Evolutionary conservation across 495 filamentous ascomycete genomes (phyloP), one percentile per base, ranked within the genome.

Genomic region (Pseudotulostoma volvatum): DNA sequence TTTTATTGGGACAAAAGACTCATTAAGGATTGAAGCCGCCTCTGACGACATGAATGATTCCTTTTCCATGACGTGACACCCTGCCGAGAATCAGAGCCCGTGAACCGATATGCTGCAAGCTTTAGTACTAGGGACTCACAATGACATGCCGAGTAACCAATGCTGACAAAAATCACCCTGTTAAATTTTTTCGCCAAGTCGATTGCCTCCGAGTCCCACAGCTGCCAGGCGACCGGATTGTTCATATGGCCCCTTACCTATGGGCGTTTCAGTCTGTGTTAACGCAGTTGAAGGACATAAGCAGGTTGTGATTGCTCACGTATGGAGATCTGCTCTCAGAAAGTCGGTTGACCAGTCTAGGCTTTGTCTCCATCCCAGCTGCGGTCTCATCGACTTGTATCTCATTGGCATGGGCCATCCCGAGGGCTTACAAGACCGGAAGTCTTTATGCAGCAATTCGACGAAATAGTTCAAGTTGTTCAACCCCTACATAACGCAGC

Each of bases 111-210:
- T n/a, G n/a, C n/a, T n/a, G 13, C 7, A 9, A 16, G 5, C 3
- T 16, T 13, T 17, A 4, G 34, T 9, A 18, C 21, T n/a, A 40
- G 38, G 17, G 3, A 28, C 78, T 48, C 59, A 90, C 86, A 90
- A 58, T 97, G 92, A 61, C 90, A 95, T 21, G 90, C 86, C 1
- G 82, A 79, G 60, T 94, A 96, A 17, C 90, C 90, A 52, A 96
- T 93, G 54, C 87, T 93, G 40, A 96, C 68, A 54, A 95, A 96
- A 23, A 97, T 72, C 39, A 93, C 67, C 43, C 79, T 79, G 53
- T 96, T 90, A 47, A 81, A 67, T 40, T 68, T 73, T 56, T 72
- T 75, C 7, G 92, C 90, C 37, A 85, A 68, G 37, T 61, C 67
- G 39, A 96, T 68, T 19, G 86, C 69, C 50, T 84, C 77, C 15